Conservation (phyloP, 1,139 yeast genomes). For the Debaryomycetaceae sp. region DNA sequence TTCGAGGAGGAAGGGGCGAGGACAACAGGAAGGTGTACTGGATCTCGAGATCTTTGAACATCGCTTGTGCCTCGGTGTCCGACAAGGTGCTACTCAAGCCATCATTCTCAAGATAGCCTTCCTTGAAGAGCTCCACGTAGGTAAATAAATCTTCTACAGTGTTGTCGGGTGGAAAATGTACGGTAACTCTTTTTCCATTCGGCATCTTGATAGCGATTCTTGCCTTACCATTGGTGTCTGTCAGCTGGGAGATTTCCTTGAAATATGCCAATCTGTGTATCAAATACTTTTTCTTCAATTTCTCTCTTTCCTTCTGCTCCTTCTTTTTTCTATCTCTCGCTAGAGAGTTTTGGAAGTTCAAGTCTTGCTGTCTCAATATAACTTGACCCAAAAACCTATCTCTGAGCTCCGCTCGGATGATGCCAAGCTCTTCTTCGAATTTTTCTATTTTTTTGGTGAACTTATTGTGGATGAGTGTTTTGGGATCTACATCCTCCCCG, state of each 20-base stretch:
- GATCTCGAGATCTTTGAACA: slow-evolving; percentile 23
- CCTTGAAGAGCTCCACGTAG: slow-evolving; percentile 44
- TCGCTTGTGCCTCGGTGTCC: slow-evolving; percentile 17
- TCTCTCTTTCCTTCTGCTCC: slow-evolving; percentile 20
- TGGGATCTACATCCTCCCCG: slow-evolving; percentile 28
- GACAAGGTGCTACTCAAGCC: slow-evolving; percentile 39
- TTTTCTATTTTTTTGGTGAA: slow-evolving; percentile 45
- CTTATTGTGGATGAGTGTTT: slow-evolving; percentile 31
- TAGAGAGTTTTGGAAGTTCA: slow-evolving; percentile 70
- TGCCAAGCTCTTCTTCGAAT: slow-evolving; percentile 58
- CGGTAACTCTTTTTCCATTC: slow-evolving; percentile 47
- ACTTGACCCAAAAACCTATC: slow-evolving; percentile 58
- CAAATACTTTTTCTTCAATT: slow-evolving; percentile 26
- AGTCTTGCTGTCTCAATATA: slow-evolving; percentile 70
- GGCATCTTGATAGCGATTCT: slow-evolving; percentile 58
- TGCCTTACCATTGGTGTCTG: slow-evolving; percentile 22
- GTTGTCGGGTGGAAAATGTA: slow-evolving; percentile 44
- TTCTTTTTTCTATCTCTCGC: slow-evolving; percentile 48
- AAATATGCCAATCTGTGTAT: slow-evolving; percentile 50
- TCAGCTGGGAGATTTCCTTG: slow-evolving; percentile 25
- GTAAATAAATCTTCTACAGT: slow-evolving; percentile 57
- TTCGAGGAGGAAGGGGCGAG: slow-evolving; percentile 42
- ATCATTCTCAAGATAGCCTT: slow-evolving; percentile 29
- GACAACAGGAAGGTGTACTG: slow-evolving; percentile 29
- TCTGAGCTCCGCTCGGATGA: slow-evolving; percentile 59